phyloP scores from a whole-genome alignment of 495 filamentous ascomycete species.

The Parathielavia hyrcaniae region DNA sequence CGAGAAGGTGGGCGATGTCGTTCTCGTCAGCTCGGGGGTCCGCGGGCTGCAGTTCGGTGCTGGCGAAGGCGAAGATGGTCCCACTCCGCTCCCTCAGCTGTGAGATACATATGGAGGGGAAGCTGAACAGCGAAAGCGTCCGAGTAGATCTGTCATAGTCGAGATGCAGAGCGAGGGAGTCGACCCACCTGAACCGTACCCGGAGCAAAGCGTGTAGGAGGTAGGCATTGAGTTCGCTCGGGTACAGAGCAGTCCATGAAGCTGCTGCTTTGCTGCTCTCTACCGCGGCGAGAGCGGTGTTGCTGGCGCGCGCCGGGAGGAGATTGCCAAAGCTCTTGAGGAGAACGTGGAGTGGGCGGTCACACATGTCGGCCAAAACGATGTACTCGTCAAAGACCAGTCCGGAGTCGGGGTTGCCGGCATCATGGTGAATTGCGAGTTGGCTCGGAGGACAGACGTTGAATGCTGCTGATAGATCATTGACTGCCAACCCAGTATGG shows the following conservation, averaged over 20 bases:
- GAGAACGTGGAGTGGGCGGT: slow-evolving; percentile 1
- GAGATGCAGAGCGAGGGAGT: slow-evolving; percentile 6
- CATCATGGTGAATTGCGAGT: not conserved
- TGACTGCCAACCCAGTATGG: slow-evolving; percentile 2
- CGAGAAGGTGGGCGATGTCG: not conserved
- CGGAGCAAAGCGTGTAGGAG: not conserved
- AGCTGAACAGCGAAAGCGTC: slow-evolving; percentile 5
- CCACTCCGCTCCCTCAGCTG: not conserved
- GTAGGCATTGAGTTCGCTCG: not conserved
- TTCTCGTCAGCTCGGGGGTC: slow-evolving; percentile 3
- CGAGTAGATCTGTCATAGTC: slow-evolving; percentile 3
- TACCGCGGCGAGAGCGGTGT: not conserved
- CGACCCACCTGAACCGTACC: not conserved
- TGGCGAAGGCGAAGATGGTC: slow-evolving; percentile 5
- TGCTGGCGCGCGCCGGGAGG: slow-evolving; percentile 2
- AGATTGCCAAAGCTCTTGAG: slow-evolving; percentile 15
- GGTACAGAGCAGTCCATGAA: not conserved
- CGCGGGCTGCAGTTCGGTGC: not conserved
- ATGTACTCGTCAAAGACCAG: slow-evolving; percentile 4
- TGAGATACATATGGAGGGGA: not conserved
- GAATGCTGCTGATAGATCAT: slow-evolving; percentile 6
- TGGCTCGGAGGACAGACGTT: not conserved
- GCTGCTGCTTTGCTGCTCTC: slow-evolving; percentile 2
- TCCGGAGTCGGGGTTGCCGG: not conserved
- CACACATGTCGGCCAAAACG: slow-evolving; percentile 1